phyloP scores from a whole-genome alignment of 2,329 filamentous ascomycete genomes.

The Trichophyton mentagrophytes region DNA sequence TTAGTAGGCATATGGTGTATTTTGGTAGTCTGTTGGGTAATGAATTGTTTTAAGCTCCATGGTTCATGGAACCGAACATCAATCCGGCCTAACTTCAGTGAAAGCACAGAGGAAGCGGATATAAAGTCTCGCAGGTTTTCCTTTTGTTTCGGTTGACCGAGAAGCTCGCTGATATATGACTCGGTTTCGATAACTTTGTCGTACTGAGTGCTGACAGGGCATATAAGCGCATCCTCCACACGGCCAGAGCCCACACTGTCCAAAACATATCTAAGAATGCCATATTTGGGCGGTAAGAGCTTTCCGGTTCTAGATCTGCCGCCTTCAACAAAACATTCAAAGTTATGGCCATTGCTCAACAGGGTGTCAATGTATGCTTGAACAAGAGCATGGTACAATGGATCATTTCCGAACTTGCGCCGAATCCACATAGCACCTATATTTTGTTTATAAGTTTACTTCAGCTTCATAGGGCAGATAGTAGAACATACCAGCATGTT shows the following conservation, averaged over 20 bases:
- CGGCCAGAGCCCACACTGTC: slow-evolving; percentile 81
- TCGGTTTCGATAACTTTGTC: slow-evolving; percentile 98
- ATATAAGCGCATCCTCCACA: slow-evolving; percentile 82
- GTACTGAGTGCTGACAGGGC: slow-evolving; percentile 93
- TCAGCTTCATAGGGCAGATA: background rate
- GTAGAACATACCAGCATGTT: slow-evolving; percentile 58
- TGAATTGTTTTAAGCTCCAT: slow-evolving; percentile 76
- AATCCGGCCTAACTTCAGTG: slow-evolving; percentile 75
- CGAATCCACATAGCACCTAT: slow-evolving; percentile 86
- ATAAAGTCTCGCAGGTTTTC: slow-evolving; percentile 86
- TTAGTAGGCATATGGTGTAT: slow-evolving; percentile 33
- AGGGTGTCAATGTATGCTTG: slow-evolving; percentile 92
- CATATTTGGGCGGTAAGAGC: slow-evolving; percentile 85
- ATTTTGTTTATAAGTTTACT: background rate
- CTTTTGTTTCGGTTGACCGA: slow-evolving; percentile 89
- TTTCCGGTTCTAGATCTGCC: slow-evolving; percentile 88
- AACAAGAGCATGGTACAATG: slow-evolving; percentile 80
- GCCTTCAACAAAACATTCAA: slow-evolving; percentile 96
- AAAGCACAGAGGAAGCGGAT: slow-evolving; percentile 77
- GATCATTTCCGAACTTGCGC: slow-evolving; percentile 80
- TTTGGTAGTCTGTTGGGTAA: slow-evolving; percentile 59
- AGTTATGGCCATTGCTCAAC: slow-evolving; percentile 79
- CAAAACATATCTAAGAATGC: slow-evolving; percentile 80
- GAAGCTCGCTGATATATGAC: slow-evolving; percentile 85
- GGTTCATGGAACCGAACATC: slow-evolving; percentile 94